Base-by-base conservation (phyloP, 208 protist species). In the Leishmania arabica region DNA sequence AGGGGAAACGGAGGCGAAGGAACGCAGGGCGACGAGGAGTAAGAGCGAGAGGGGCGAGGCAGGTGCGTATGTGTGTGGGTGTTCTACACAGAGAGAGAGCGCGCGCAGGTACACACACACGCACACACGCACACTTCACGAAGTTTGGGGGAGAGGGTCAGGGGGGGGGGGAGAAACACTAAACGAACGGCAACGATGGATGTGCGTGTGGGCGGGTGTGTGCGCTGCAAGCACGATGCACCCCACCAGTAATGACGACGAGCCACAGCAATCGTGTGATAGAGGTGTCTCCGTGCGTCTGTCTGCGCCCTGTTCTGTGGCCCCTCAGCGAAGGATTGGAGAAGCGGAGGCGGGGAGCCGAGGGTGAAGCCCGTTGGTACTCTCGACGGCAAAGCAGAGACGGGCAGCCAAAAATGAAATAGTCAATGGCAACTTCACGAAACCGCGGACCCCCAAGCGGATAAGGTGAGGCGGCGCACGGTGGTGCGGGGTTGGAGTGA, bases 1-100 rank as follows among this genome's bases (percentile, higher is more conserved):
- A 3, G 34, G 27, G 3, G 21, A 42, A 65, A 84, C 74, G 58
- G 11, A 85, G 66, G 45, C 69, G 58, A 47, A 79, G 72, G 66
- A 58, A 58, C 3, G 53, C 21, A 49, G 58, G 56, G 51, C 13
- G 19, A 68, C n/a, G 31, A 68, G 34, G 7, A 27, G 31, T 68
- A 40, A 40, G 64, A 68, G 27, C 6, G 31, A 3, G 64, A 40
- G 64, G 64, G 34, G 9, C 17, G 37, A 40, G 37, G 37, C 37
- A 40, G 37, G 37, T 3, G 37, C 37, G 37, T 40, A 40, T 21
- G 51, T 21, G 51, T 5, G 51, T 27, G 17, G 2, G 34, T 21
- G 64, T 5, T 54, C 51, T 21, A 54, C 37, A 42, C 17, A 9
- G 37, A 60, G 13, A 64, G 56, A 60, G 40, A 73, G 34, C 3